phyloP scores from a whole-genome alignment of 139 green algal genomes.

The Tetradesmus lagerheimii region DNA sequence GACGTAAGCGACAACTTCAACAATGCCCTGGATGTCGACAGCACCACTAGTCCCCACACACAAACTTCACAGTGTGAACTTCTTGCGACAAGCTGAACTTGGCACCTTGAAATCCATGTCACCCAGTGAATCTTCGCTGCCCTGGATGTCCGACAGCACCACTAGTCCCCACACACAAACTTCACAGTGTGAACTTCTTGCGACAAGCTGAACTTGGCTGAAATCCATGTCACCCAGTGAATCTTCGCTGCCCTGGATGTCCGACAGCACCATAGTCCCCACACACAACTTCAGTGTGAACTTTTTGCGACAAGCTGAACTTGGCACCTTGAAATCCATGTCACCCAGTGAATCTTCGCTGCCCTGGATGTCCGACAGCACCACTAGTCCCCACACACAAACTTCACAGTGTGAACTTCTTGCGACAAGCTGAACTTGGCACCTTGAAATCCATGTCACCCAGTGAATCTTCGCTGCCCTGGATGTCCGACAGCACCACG shows the following conservation, averaged over 20 bases:
- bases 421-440: conserved; percentile 45
- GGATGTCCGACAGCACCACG: conserved; percentile 95
- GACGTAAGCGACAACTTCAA: no score
- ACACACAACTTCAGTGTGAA: conserved; percentile 11
- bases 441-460: conserved; percentile 99
- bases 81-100: not conserved
- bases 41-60: not conserved
- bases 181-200: conserved; percentile 10
- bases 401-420: not conserved
- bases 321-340: conserved; percentile 98
- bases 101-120: conserved; percentile 99
- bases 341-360: conserved; percentile 95
- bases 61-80: conserved; percentile 5
- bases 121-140: conserved; percentile 92
- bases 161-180: not conserved
- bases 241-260: conserved; percentile 94
- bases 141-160: conserved; percentile 79
- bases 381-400: not conserved
- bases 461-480: conserved; percentile 94
- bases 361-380: conserved; percentile 82
- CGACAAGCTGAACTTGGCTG: conserved; percentile 59
- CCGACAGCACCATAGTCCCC: not conserved
- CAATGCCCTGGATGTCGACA: conserved; percentile 85
- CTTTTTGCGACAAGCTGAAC: not conserved
- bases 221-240: conserved; percentile 99